phyloP scores from a whole-genome alignment of 2,329 filamentous ascomycete genomes.

The Cladosporium sp. region DNA sequence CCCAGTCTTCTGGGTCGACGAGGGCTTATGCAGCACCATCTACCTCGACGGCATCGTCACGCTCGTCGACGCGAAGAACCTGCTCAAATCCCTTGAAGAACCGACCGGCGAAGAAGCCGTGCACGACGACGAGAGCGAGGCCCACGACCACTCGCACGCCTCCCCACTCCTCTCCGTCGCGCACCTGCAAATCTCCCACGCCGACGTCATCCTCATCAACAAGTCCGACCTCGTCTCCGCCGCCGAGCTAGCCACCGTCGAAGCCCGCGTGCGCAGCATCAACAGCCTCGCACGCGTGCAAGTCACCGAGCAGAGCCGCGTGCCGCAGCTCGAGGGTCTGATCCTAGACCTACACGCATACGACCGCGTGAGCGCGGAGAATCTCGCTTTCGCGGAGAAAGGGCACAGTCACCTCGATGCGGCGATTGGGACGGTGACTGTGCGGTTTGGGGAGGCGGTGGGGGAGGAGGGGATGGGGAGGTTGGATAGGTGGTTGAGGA shows the following conservation, averaged over 20 bases:
- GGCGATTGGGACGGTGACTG: constrained; percentile 78
- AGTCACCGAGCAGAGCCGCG: constrained; percentile 74
- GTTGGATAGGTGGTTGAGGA: constrained; percentile 80
- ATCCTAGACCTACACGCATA: constrained; percentile 91
- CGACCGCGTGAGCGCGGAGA: constrained; percentile 67
- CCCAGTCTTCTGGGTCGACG: constrained; percentile 96
- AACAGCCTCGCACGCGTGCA: constrained; percentile 86
- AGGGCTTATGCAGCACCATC: constrained; percentile 90
- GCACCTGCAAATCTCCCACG: constrained; percentile 94
- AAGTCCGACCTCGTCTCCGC: constrained; percentile 81
- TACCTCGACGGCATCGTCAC: constrained; percentile 97
- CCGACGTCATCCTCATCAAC: constrained; percentile 92
- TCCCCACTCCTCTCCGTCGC: constrained; percentile 83
- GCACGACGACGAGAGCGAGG: background rate
- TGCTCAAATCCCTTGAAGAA: constrained; percentile 78
- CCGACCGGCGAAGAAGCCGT: constrained; percentile 37
- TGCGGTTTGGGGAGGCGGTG: constrained; percentile 63
- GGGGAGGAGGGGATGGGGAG: constrained; percentile 54
- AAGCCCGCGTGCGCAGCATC: constrained; percentile 74
- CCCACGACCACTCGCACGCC: constrained; percentile 50
- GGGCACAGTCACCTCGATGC: constrained; percentile 91
- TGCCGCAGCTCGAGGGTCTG: constrained; percentile 81
- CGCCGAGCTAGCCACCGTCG: constrained; percentile 68
- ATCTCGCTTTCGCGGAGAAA: constrained; percentile 68
- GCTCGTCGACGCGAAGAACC: constrained; percentile 91